Conservation (phyloP, 345 rosid genomes). For the Arabidopsis suecica region DNA sequence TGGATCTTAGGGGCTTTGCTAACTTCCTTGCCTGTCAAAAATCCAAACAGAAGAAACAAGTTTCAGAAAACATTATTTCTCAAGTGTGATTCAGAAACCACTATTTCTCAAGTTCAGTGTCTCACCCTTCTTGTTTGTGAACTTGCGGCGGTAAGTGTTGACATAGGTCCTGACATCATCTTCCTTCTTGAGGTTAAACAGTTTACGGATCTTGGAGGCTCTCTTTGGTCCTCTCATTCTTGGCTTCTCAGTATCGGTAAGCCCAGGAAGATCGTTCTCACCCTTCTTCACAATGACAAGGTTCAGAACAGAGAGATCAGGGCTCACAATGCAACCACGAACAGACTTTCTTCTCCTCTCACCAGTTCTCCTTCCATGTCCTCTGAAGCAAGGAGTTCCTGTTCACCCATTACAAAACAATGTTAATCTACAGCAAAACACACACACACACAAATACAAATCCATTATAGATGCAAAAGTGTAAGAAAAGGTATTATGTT, state of each 20-base stretch:
- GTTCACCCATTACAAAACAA: slow-evolving; percentile 11
- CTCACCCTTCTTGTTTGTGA: slow-evolving; percentile 62
- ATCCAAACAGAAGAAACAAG: not conserved
- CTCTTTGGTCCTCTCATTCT: slow-evolving; percentile 91
- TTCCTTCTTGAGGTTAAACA: slow-evolving; percentile 74
- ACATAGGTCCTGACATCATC: slow-evolving; percentile 84
- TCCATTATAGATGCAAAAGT: not conserved
- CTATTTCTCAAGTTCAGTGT: not conserved
- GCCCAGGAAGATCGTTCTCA: slow-evolving; percentile 77
- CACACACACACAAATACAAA: not conserved
- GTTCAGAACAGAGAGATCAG: slow-evolving; percentile 79
- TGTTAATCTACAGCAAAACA: not conserved
- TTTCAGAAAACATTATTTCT: not conserved
- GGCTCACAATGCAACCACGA: slow-evolving; percentile 90
- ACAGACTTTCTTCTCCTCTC: slow-evolving; percentile 89
- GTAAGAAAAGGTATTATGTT: not conserved
- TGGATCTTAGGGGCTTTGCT: slow-evolving; percentile 92
- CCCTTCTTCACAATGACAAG: slow-evolving; percentile 82
- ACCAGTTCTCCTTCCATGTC: slow-evolving; percentile 75
- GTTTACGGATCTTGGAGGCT: slow-evolving; percentile 78
- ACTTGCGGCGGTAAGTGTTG: slow-evolving; percentile 80
- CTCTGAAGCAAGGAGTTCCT: slow-evolving; percentile 86
- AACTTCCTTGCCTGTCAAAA: slow-evolving; percentile 69
- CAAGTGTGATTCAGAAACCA: not conserved
- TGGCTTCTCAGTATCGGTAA: slow-evolving; percentile 74